These are phyloP conservation scores for Pseudocercospora fijiensis DNA, from an alignment of 2,329 filamentous ascomycete genomes.

Conservation along the genomic window DNA sequence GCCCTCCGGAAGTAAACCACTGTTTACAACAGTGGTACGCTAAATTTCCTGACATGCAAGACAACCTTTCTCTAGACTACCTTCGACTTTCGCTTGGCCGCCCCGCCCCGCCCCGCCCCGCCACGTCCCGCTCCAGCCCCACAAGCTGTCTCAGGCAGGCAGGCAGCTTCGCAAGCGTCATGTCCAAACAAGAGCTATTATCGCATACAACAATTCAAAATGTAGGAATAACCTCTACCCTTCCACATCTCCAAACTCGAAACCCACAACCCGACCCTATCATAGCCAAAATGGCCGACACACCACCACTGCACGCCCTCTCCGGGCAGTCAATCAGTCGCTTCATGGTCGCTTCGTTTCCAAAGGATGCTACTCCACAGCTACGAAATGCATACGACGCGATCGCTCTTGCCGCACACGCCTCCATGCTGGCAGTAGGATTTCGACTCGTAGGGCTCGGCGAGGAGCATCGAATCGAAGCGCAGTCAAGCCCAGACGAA, in stretches of 20 bases:
- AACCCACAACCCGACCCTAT: background rate
- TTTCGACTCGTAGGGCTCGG: constrained; percentile 82
- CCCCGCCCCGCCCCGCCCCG: too few species aligned
- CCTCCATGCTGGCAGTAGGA: constrained; percentile 74
- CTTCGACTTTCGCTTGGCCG: background rate
- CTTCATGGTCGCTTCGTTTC: constrained; percentile 48
- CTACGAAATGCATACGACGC: constrained; percentile 75
- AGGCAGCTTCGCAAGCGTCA: background rate
- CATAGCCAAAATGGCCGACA: constrained; percentile 7
- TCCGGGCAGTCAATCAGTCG: constrained; percentile 45
- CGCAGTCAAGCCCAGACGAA: constrained; percentile 42
- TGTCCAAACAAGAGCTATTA: background rate
- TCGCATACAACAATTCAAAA: background rate
- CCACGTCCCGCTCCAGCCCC: too few species aligned
- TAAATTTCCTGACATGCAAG: too few species aligned
- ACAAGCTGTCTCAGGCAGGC: background rate
- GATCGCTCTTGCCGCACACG: constrained; percentile 78
- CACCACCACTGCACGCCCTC: constrained; percentile 43
- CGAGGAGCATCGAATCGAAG: constrained; percentile 68
- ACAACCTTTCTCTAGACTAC: too few species aligned
- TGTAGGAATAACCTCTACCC: too few species aligned
- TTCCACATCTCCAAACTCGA: background rate
- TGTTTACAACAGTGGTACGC: too few species aligned
- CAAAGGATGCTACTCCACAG: constrained; percentile 41
- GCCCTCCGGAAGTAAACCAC: too few species aligned